A percentile compares a stretch with the other conserved stretches of the same genome.
Conservation (phyloP, 192 early-diverging fungal genomes). For the Funneliformis geosporum region DNA sequence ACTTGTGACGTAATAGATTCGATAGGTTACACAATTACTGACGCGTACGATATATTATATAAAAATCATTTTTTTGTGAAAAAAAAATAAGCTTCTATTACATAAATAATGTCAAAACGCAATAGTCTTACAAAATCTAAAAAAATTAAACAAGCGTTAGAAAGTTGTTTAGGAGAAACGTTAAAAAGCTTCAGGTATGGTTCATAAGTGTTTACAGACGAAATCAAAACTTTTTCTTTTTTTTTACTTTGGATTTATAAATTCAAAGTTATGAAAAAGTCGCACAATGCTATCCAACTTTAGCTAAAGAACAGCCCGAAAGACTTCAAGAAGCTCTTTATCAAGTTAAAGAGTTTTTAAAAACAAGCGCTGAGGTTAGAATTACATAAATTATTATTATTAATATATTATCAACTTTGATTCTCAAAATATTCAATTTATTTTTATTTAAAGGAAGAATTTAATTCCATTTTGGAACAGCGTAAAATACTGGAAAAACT, state of each 20-base stretch:
- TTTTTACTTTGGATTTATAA: background rate
- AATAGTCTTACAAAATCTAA: background rate
- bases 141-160: background rate
- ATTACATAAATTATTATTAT: background rate
- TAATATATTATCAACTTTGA: background rate
- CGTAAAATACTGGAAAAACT: constrained; percentile 6
- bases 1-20: no score
- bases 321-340: background rate
- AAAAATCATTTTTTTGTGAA: no score
- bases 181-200: constrained; percentile 11
- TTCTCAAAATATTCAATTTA: no score
- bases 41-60: no score
- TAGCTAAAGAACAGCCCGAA: constrained; percentile 4
- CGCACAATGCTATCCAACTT: constrained; percentile 4
- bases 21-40: no score
- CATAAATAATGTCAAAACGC: background rate
- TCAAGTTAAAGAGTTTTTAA: constrained; percentile 15
- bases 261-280: constrained; percentile 20
- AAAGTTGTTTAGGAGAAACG: constrained; percentile 3
- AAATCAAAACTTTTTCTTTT: background rate
- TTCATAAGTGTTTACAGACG: background rate
- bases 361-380: background rate
- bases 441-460: constrained; percentile 14
- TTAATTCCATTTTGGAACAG: constrained; percentile 11
- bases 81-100: no score